Evolutionary conservation across 139 green algal genomes (phyloP).

Genomic region (Chlorella sp.): DNA sequence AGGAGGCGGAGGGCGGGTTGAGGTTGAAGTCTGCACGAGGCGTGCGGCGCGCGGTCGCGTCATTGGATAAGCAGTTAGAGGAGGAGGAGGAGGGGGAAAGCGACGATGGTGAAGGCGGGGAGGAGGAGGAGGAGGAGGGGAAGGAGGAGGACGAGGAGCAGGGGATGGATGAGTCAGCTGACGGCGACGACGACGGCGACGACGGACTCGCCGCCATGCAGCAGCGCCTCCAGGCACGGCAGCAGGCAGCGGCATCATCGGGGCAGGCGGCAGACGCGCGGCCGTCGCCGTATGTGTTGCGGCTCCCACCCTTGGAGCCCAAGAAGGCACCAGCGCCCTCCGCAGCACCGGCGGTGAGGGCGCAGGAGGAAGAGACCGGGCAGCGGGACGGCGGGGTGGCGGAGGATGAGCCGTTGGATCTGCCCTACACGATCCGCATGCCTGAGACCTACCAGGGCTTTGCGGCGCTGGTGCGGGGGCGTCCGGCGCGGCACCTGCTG

Average conservation of each 20-base stretch:
- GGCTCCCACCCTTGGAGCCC: not conserved
- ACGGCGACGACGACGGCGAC: too few species aligned
- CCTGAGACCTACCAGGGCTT: slow-evolving; percentile 71
- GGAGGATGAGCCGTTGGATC: slow-evolving; percentile 37
- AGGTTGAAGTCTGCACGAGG: not conserved
- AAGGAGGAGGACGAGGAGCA: slow-evolving; percentile 19
- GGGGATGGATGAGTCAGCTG: too few species aligned
- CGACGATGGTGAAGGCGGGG: slow-evolving; percentile 19
- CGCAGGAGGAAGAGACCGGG: slow-evolving; percentile 2
- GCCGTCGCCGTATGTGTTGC: not conserved
- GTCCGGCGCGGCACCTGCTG: slow-evolving; percentile 46
- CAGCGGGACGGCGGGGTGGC: too few species aligned
- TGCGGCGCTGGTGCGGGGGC: slow-evolving; percentile 30
- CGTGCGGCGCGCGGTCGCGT: too few species aligned
- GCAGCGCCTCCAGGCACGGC: not conserved
- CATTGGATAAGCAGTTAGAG: too few species aligned
- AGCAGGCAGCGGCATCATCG: not conserved
- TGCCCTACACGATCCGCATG: slow-evolving; percentile 75
- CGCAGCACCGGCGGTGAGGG: not conserved
- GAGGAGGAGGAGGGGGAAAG: slow-evolving; percentile 12
- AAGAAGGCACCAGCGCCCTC: too few species aligned
- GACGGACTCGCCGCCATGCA: not conserved
- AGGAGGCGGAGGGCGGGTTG: not conserved
- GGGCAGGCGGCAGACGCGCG: not conserved
- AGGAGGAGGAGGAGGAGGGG: slow-evolving; percentile 27